These are phyloP conservation scores for Physcomitrellopsis africana DNA, from an alignment of 225 moss, liverwort and hornwort species.

Conservation along the genomic window DNA sequence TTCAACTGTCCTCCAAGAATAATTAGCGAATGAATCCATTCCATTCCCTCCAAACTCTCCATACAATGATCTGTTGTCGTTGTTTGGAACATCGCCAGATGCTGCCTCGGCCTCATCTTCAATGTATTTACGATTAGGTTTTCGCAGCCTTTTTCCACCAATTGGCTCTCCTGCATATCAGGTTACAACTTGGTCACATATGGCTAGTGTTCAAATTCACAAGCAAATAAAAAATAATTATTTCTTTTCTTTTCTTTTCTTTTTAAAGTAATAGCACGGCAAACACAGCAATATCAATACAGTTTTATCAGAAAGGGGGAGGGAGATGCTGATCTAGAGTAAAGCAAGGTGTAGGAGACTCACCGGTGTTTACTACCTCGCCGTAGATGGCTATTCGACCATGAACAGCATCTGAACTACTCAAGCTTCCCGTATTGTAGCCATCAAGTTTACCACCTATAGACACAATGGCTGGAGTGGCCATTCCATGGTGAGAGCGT, in stretches of 20 bases:
- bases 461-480: conserved; percentile 4
- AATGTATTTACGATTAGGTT: conserved; percentile 92
- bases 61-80: conserved; percentile 58
- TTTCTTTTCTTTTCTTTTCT: no score
- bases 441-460: conserved; percentile 18
- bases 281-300: conserved; percentile 13
- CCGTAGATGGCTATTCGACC: conserved; percentile 33
- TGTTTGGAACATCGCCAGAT: conserved; percentile 42
- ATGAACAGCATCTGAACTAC: conserved; percentile 1
- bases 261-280: neutral
- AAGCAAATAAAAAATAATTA: neutral
- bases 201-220: neutral
- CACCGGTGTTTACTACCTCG: conserved; percentile 37
- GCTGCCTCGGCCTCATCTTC: conserved; percentile 79
- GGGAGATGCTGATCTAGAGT: conserved; percentile 27
- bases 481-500: conserved; percentile 1
- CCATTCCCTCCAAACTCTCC: conserved; percentile 55
- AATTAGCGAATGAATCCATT: conserved; percentile 45
- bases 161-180: conserved; percentile 54
- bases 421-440: conserved; percentile 17
- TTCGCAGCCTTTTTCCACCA: conserved; percentile 84
- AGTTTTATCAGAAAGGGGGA: no score
- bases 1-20: conserved; percentile 79
- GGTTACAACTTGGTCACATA: conserved; percentile 25
- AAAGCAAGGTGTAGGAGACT: conserved; percentile 32